Base-by-base conservation (phyloP, 176 grass and related monocot species). In the Urochloa ruziziensis region DNA sequence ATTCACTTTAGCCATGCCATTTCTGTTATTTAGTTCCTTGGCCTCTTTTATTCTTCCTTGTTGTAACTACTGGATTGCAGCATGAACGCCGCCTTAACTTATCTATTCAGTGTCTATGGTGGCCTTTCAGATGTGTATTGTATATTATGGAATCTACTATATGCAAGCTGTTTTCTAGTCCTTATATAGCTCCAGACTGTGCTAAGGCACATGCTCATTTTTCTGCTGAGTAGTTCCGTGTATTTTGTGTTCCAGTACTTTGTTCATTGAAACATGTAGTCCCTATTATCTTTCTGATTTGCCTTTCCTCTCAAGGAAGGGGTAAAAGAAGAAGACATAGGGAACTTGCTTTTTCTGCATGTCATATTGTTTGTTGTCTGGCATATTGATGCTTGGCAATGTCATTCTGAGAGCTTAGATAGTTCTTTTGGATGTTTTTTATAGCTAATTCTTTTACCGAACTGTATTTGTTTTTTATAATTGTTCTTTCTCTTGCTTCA, bases 371-470 rank as follows among this genome's bases (percentile, higher is more conserved):
- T 86, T 70, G 28, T 85, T 29, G 42, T 62, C 34, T 43, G 37
- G 21, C 67, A 64, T 72, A 25, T 32, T 24, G 29, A 60, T 44
- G 27, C 62, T 68, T 69, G 51, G 78, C 58, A 60, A 68, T 60
- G 24, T n/a, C 73, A 51, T 60, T 14, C 33, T 42, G 56, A 82
- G n/a, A 61, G 63, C 62, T 59, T 69, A 61, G 13, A 18, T 74
- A 61, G 2, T 19, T 82, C 23, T 29, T 10, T 74, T 58, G 51
- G 15, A 30, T 66, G 10, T 60, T 67, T 37, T 76, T 58, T 82
- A 68, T 59, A 58, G 36, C 78, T 28, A 25, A 83, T 70, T 70
- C 69, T 58, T 71, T 70, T 77, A 78, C 73, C 23, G 25, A 4
- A 53, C 10, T 70, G 35, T 59, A 57, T 46, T 84, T 56, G 7